phyloP scores from a whole-genome alignment of 257 asterid genomes.

The Nyctanthes arbortristis region DNA sequence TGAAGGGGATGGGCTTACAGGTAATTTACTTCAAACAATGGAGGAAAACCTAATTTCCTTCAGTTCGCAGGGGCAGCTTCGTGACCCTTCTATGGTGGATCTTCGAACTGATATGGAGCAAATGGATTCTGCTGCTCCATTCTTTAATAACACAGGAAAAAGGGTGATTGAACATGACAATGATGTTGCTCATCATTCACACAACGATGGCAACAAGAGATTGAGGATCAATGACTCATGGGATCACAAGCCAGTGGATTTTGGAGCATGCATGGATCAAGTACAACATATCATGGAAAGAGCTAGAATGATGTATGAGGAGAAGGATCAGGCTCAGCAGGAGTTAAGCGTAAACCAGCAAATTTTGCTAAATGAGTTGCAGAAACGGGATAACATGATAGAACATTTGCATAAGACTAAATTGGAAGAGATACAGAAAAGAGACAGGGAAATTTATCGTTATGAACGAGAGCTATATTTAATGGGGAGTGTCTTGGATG shows the following conservation, averaged over 20 bases:
- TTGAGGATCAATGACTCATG: constrained; percentile 51
- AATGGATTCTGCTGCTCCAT: constrained; percentile 30
- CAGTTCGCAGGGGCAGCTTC: constrained; percentile 52
- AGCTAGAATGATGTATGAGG: constrained; percentile 47
- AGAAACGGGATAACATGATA: constrained; percentile 59
- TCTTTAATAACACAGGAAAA: constrained; percentile 53
- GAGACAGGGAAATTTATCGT: constrained; percentile 52
- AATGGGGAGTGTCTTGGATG: constrained; percentile 62
- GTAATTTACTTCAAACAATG: constrained; percentile 66
- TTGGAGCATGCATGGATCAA: constrained; percentile 62
- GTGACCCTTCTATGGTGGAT: constrained; percentile 42
- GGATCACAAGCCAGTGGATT: constrained; percentile 52
- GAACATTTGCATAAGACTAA: constrained; percentile 52
- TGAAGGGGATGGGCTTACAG: constrained; percentile 59
- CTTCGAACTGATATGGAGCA: constrained; percentile 46
- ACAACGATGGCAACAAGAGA: constrained; percentile 57
- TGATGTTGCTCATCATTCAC: constrained; percentile 33
- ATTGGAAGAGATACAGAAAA: constrained; percentile 59
- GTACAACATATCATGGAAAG: constrained; percentile 45
- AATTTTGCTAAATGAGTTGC: constrained; percentile 56
- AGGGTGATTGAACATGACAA: constrained; percentile 63
- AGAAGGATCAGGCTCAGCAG: constrained; percentile 49
- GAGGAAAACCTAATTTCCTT: constrained; percentile 47
- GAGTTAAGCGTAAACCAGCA: constrained; percentile 49
- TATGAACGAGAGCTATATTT: constrained; percentile 67